Percentiles rank a stretch among this genome's conserved stretches.
Evolutionary conservation across 371 early-diverging fungal species (phyloP).

Genomic region (Coemansia sp.): DNA sequence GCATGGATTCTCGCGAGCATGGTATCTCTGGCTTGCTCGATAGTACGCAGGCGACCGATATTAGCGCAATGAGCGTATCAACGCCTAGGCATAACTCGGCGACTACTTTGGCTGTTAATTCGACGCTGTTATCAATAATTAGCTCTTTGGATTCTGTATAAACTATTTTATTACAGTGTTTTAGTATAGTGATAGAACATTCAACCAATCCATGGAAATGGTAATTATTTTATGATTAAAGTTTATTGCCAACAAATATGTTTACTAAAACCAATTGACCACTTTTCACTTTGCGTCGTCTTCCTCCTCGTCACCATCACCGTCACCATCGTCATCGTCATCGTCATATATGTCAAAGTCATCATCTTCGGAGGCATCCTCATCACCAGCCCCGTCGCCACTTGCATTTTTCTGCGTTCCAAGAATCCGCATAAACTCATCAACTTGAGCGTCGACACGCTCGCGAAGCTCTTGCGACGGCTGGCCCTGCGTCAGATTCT

Average conservation of each 20-base stretch:
- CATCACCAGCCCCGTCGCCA: neutral
- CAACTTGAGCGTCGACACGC: conserved; percentile 23
- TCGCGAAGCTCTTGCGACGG: conserved; percentile 19
- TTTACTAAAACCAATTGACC: too few relatives aligned
- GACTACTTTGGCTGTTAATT: conserved; percentile 7
- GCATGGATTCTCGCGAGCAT: neutral
- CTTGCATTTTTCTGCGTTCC: conserved; percentile 3
- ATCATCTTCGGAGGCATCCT: conserved; percentile 11
- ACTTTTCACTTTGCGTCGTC: neutral
- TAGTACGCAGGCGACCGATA: neutral
- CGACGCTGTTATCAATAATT: conserved; percentile 29
- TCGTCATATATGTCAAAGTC: conserved; percentile 29
- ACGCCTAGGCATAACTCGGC: neutral
- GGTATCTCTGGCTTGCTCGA: too few relatives aligned
- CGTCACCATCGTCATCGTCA: too few relatives aligned
- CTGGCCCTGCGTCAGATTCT: conserved; percentile 5
- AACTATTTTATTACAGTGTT: neutral
- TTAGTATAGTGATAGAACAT: too few relatives aligned
- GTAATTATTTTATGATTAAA: too few relatives aligned
- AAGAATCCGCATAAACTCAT: conserved; percentile 33
- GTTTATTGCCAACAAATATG: too few relatives aligned
- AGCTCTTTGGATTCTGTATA: conserved; percentile 15
- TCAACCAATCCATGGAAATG: too few relatives aligned
- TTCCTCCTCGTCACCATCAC: too few relatives aligned
- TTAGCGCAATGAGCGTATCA: neutral